Evolutionary conservation across 345 rosid species (phyloP).

Genomic region (Cardamine occulta): DNA sequence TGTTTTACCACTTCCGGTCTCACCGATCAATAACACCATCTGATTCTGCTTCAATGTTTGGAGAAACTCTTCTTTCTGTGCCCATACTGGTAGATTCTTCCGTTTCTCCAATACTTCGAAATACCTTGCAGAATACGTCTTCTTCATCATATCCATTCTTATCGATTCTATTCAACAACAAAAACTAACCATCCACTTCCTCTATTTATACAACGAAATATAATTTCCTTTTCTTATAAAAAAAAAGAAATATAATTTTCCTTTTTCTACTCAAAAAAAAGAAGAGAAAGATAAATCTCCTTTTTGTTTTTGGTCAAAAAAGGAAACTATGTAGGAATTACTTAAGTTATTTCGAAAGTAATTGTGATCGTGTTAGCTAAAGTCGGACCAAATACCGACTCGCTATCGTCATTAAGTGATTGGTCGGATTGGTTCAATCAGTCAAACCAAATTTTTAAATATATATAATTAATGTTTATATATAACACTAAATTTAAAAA

Average conservation of each 20-base stretch:
- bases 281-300: too few relatives aligned
- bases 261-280: too few relatives aligned
- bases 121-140: neutral
- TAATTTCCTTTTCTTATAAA: neutral
- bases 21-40: neutral
- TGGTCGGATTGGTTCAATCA: too few relatives aligned
- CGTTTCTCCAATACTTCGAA: neutral
- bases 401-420: too few relatives aligned
- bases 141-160: neutral
- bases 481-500: too few relatives aligned
- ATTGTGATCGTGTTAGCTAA: too few relatives aligned
- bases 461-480: too few relatives aligned
- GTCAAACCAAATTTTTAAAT: too few relatives aligned
- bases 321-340: too few relatives aligned
- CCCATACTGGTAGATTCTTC: neutral
- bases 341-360: neutral
- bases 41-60: neutral
- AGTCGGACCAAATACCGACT: too few relatives aligned
- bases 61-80: neutral
- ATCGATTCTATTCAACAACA: neutral
- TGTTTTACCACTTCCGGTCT: constrained; percentile 10
- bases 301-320: too few relatives aligned
- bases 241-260: too few relatives aligned
- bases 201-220: neutral
- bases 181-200: neutral